Evolutionary conservation across 768 basidiomycete genomes (phyloP), one percentile per base, ranked within the genome.

Genomic region (Cyclocybe cylindracea): DNA sequence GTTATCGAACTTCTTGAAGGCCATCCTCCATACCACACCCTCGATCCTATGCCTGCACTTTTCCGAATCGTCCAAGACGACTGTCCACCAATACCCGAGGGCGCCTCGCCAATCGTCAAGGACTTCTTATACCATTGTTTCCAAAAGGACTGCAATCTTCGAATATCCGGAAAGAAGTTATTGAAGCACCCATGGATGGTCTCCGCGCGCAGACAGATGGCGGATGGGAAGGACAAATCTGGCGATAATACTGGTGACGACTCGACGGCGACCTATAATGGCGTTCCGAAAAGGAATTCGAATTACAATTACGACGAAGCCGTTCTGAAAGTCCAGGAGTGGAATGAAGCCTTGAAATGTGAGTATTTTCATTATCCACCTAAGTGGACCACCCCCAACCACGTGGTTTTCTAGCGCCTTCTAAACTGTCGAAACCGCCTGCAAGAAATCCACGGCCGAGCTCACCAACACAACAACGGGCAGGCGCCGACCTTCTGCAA

Each of bases 51-150:
- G 94, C 97, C 95, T 41, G 97, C 97, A 1, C 82, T 99, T 24
- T 99, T 97, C 72, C 86, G 97, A 46, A 98, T 99, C 54, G 97
- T 99, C 9, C 95, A 98, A 67, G 97, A 99, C 64, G 97, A 98
- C 66, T 90, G 86, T 61, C 96, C 97, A 33, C 95, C 93, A 4
- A 92, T 99, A 62, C 97, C 97, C 0, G 94, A 97, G 54, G 93
- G 94, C 13, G 91, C 93, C 1, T 94, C 91, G 7, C 91, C 94
- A 0, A 89, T 95, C 54, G 95, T 97, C 56, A 92, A 96, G 61
- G 94, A 98, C 69, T 99, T 99, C 62, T 77, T 98, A 10, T 90
- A 91, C 61, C 94, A 97, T 53, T 98, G 97, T 64, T 99, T 99
- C 70, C 96, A 98, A 76, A 98, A 98, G 70, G 96, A 98, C 64